phyloP scores from a whole-genome alignment of 768 basidiomycete species.

The Phaeolepiota aurea region DNA sequence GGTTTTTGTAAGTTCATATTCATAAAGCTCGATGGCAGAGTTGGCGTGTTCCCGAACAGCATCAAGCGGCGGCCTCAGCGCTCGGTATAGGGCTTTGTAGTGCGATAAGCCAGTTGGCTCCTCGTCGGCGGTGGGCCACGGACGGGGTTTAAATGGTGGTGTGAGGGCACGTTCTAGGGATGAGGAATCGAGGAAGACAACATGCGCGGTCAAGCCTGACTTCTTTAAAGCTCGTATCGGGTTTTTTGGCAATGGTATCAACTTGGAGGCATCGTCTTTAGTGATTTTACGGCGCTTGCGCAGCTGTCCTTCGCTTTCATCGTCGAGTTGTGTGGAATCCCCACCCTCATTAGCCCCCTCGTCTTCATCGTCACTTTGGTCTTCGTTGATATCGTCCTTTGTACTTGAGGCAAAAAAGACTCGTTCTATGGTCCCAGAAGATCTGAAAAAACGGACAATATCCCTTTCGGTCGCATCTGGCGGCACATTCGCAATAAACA shows the following conservation, averaged over 20 bases:
- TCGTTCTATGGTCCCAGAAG: conserved; percentile 68
- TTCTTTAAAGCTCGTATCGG: conserved; percentile 48
- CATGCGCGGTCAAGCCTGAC: conserved; percentile 63
- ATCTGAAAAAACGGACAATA: conserved; percentile 67
- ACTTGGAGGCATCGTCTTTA: conserved; percentile 34
- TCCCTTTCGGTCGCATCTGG: conserved; percentile 83
- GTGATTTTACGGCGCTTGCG: conserved; percentile 31
- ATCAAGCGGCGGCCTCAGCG: conserved; percentile 71
- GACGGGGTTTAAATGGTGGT: conserved; percentile 39
- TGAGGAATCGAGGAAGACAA: conserved; percentile 62
- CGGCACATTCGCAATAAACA: conserved; percentile 87
- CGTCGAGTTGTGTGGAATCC: conserved; percentile 1
- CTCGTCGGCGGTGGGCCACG: conserved; percentile 55
- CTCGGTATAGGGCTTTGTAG: conserved; percentile 54
- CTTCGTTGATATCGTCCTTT: conserved; percentile 30
- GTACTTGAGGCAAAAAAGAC: conserved; percentile 55
- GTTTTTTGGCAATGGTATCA: conserved; percentile 51
- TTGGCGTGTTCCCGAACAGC: conserved; percentile 74
- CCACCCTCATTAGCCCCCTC: conserved; percentile 23
- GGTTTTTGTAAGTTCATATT: conserved; percentile 56
- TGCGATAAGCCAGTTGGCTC: conserved; percentile 66
- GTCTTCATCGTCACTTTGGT: conserved; percentile 30
- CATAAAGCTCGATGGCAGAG: conserved; percentile 67
- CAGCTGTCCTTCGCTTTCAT: conserved; percentile 16
- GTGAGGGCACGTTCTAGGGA: conserved; percentile 63